Percentiles rank a stretch among this genome's conserved stretches.
phyloP scores from a whole-genome alignment of 306 rosid species.

The Sechiopsis laciniata region DNA sequence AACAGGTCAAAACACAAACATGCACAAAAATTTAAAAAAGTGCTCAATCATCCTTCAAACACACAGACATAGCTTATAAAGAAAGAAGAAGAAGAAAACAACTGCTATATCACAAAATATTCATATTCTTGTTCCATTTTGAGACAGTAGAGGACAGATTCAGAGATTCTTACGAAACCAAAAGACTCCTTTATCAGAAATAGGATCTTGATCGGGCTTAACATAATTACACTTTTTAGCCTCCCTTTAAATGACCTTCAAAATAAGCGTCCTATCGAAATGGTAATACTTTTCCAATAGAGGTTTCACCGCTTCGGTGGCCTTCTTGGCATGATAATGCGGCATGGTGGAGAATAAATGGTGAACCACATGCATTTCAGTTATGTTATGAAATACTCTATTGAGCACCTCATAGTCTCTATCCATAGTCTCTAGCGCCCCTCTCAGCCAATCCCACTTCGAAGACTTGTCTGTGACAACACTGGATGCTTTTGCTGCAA shows the following conservation, averaged over 20 bases:
- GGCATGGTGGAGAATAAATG: slow-evolving; percentile 91
- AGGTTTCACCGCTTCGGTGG: slow-evolving; percentile 65
- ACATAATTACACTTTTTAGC: slow-evolving; percentile 68
- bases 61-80: no score
- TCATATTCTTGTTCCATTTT: no score
- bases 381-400: slow-evolving; percentile 89
- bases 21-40: no score
- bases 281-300: slow-evolving; percentile 68
- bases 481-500: slow-evolving; percentile 92
- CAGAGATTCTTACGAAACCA: no score
- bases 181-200: no score
- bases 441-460: slow-evolving; percentile 94
- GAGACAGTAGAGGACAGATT: no score
- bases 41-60: no score
- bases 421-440: slow-evolving; percentile 85
- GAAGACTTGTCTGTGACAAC: slow-evolving; percentile 70
- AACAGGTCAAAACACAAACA: no score
- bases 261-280: slow-evolving; percentile 52
- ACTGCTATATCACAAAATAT: no score
- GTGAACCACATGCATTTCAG: slow-evolving; percentile 93
- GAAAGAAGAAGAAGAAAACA: no score
- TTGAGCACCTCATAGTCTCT: slow-evolving; percentile 81
- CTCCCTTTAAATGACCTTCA: slow-evolving; percentile 66
- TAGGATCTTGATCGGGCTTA: no score
- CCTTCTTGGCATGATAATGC: slow-evolving; percentile 80